Evolutionary conservation across 1,284 basidiomycete genomes (phyloP), one percentile per base, ranked within the genome.

Genomic region (Cryptococcus depauperatus): DNA sequence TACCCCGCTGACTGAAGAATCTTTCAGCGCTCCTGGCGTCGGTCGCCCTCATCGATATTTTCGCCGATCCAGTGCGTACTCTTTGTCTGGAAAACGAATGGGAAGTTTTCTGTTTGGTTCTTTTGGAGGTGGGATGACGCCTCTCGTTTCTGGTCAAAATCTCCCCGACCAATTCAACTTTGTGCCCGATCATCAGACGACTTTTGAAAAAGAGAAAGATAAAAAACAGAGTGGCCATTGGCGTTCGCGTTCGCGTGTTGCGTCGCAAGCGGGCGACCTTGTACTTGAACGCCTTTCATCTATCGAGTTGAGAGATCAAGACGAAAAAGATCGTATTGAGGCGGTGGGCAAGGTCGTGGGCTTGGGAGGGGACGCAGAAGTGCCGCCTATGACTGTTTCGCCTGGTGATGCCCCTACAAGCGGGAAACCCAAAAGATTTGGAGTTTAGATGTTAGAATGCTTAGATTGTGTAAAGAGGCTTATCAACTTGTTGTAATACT

Each of bases 61-160:
- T 33, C 48, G 42, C 30, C 53, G 45, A 35, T 51, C 47, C 9
- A 55, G 49, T 47, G 44, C 47, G 25, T 43, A 48, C 28, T 50
- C 46, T n/a, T 35, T 40, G 37, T 43, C 44, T 34, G 33, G 43
- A 34, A 53, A 62, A 27, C 52, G 65, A 43, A 59, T 61, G 3
- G 60, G 52, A 32, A 60, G 57, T 25, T 65, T 63, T 58, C 48
- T 69, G 18, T 69, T 67, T 44, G 54, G 51, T 2, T 52, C 56
- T 1, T 50, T 61, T 25, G 64, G 63, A 19, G 54, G 50, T 5
- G 66, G 62, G 21, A 65, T 68, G 66, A 64, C 62, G 0, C 61
- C 62, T n/a, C 44, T 42, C 27, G 16, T 38, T 37, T 19, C 23
- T 8, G 3, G 25, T 14, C 22, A 30, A 30, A 13, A 18, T 27